Conservation (phyloP, 495 filamentous ascomycete species). For the Neurospora hispaniola region DNA sequence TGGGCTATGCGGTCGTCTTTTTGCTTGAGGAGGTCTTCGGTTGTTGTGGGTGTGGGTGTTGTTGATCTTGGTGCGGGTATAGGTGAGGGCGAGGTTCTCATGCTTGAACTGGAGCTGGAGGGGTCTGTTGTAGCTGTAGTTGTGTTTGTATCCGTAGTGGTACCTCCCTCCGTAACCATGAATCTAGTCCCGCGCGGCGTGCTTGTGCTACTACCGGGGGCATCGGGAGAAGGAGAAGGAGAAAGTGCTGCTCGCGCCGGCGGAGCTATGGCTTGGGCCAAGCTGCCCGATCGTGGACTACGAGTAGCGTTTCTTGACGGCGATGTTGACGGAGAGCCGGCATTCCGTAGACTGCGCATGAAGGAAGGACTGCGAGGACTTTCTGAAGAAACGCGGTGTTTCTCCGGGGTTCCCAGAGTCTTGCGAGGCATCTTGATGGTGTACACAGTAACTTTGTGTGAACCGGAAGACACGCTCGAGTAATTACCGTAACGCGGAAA, state of each 20-base stretch:
- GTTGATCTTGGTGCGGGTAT: not conserved
- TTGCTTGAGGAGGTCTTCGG: conserved; percentile 20
- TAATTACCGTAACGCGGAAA: not conserved
- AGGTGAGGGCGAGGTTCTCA: not conserved
- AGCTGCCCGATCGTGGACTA: not conserved
- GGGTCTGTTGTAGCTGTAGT: not conserved
- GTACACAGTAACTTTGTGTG: not conserved
- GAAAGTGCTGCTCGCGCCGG: not conserved
- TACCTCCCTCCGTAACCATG: not conserved
- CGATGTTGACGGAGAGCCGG: not conserved
- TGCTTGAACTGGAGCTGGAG: not conserved
- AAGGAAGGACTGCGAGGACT: not conserved
- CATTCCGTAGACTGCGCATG: not conserved
- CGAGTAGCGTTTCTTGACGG: not conserved
- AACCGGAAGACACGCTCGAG: not conserved
- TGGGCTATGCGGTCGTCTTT: conserved; percentile 33
- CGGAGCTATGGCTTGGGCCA: not conserved
- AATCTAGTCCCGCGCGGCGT: not conserved
- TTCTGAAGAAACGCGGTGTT: not conserved
- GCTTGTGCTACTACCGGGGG: not conserved
- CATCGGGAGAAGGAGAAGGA: not conserved
- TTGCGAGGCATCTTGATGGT: not conserved
- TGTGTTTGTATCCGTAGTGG: not conserved
- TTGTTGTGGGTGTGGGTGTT: conserved; percentile 4
- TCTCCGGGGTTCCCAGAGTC: not conserved